Base-by-base conservation (phyloP, 306 rosid species). In the Neltuma alba region DNA sequence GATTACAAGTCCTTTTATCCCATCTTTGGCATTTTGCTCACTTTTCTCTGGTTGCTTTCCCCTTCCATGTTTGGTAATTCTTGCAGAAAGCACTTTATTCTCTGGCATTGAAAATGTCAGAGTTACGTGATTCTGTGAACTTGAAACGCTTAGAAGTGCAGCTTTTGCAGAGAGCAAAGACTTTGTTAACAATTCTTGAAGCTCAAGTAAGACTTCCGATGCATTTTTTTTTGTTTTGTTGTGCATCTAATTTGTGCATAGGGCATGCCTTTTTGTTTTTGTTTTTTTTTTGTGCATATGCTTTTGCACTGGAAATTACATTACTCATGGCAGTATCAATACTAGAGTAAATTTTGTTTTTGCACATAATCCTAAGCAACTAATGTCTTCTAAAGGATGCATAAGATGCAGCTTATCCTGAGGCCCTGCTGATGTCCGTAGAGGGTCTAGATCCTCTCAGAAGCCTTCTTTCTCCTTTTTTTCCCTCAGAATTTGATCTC, bases 41-140 rank as follows among this genome's bases (percentile, higher is more conserved):
- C 68, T 55, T 71, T 52, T 9, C 15, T 5, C 60, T 69, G 78
- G 54, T 52, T 30, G 42, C 55, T 68, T 47, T 81, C 68, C 64
- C 37, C 62, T 12, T 63, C 60, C 47, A 27, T 58, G 60, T 33
- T 64, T 65, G 63, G 38, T 81, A 50, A 77, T 82, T 70, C 77
- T 84, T 79, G 90, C 83, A 93, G 98, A 91, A 74, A 82, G 86
- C 79, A 75, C 87, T 88, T 36, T 82, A 77, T 87, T 93, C 95
- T 72, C 88, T 84, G 55, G 85, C 85, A 74, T 78, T 74, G 71
- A 89, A 79, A 82, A 82, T 90, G 63, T 81, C 88, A 66, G 93
- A 86, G 57, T 81, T 91, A 70, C 88, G 88, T 41, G 88, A 89
- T 75, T 87, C 92, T 52, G 90, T 91, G 72, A 83, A 75, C 85